Base-by-base conservation (phyloP, 1,139 yeast species). In the Hyphopichia buzzinii region DNA sequence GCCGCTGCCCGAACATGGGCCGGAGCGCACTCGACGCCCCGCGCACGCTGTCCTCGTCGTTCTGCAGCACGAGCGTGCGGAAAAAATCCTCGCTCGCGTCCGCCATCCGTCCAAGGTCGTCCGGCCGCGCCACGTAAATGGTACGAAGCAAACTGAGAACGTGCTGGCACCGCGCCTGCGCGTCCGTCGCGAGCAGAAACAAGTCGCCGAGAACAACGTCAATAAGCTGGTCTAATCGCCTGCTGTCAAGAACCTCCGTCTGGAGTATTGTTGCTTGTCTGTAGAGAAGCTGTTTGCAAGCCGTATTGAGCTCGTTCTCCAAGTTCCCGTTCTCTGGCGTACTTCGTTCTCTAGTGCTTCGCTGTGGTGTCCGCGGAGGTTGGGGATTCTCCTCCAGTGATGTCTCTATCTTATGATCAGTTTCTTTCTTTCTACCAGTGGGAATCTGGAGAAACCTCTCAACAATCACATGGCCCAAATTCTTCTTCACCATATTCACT, bases 181-280 rank as follows among this genome's bases (percentile, higher is more conserved):
- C 39, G 4, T 44, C 42, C 2, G 39, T 36, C 3, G 43, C 31
- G 12, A 58, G 34, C 29, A 51, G 54, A 32, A 66, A 50, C 24
- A 57, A 57, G 11, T 41, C 41, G 0, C 72, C 74, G 32, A 69
- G 38, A 1, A 69, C 31, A 3, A 67, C 41, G 6, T 54, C 53
- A 5, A 73, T 44, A 4, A 72, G 39, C 25, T 58, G 56, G 1
- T 65, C 55, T 10, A 70, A 41, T 25, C 57, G 59, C 25, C 57
- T 59, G 36, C 54, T 54, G 26, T 55, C 53, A 19, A 73, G 45
- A 1, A 62, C 53, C 2, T 60, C 67, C 5, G 47, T 50, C 11
- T 58, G 55, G 38, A 76, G 62, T 10, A 74, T 50, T 1, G 64
- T 52, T 14, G 66, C 59, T 44, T 76, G 81, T 26, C 74, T 60